Evolutionary conservation across 1,284 basidiomycete genomes (phyloP).

Genomic region (Cystobasidium slooffiae): DNA sequence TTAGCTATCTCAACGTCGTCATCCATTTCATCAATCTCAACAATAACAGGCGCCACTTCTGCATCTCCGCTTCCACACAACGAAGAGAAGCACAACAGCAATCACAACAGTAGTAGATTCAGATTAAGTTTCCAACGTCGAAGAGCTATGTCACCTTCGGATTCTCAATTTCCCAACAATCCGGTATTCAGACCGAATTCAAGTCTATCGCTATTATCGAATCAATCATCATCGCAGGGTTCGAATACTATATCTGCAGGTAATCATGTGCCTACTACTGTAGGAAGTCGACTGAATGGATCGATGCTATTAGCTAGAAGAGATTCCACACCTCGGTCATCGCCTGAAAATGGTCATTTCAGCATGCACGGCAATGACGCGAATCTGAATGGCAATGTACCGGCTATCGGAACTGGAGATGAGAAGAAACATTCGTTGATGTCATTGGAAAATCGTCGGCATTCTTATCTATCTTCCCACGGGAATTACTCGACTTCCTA

Average conservation of each 20-base stretch:
- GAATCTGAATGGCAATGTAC: background rate
- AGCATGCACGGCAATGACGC: background rate
- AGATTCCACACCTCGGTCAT: conserved; percentile 12
- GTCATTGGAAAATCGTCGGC: too few species aligned
- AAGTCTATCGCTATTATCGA: background rate
- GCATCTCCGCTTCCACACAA: background rate
- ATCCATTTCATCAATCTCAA: conserved; percentile 5
- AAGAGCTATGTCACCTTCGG: background rate
- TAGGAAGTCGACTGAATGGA: too few species aligned
- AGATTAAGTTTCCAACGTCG: conserved; percentile 9
- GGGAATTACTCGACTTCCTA: background rate
- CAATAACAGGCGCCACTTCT: background rate
- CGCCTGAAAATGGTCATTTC: background rate
- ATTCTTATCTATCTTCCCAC: too few species aligned
- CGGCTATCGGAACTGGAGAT: background rate
- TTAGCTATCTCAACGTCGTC: conserved; percentile 3
- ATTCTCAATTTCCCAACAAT: background rate
- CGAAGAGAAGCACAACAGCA: background rate
- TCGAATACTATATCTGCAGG: too few species aligned
- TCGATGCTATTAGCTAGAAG: background rate
- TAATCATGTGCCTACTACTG: too few species aligned
- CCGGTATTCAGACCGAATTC: background rate
- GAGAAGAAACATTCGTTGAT: background rate
- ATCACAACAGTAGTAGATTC: background rate
- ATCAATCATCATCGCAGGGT: background rate